Evolutionary conservation across 1,284 basidiomycete genomes (phyloP).

Genomic region (Boletellus deceptivus): DNA sequence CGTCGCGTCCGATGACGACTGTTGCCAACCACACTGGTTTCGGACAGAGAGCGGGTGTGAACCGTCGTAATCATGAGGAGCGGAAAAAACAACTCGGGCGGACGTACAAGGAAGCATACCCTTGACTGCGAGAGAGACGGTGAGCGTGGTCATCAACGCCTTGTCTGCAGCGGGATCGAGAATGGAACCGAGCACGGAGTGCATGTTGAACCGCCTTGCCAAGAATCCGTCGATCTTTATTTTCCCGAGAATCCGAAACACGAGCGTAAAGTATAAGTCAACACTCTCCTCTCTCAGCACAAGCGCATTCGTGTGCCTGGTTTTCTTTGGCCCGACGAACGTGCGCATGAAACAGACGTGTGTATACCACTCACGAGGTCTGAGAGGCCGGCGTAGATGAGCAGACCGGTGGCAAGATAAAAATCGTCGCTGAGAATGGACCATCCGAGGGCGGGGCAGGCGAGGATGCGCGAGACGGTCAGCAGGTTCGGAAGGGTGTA

Average conservation of each 20-base stretch:
- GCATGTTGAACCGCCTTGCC: slow-evolving; percentile 83
- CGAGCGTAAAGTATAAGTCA: no score
- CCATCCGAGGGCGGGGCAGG: slow-evolving; percentile 90
- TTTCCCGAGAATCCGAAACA: neutral
- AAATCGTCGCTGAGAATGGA: slow-evolving; percentile 88
- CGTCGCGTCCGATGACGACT: slow-evolving; percentile 89
- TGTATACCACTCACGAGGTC: slow-evolving; percentile 64
- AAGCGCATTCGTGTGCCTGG: no score
- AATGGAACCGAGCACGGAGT: slow-evolving; percentile 88
- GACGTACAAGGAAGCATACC: slow-evolving; percentile 79
- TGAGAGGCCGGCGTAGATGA: slow-evolving; percentile 87
- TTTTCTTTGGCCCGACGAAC: no score
- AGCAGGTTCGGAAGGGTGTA: slow-evolving; percentile 94
- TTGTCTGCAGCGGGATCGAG: slow-evolving; percentile 98
- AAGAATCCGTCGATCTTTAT: slow-evolving; percentile 85
- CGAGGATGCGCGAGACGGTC: slow-evolving; percentile 81
- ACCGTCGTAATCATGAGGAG: no score
- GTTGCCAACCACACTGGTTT: slow-evolving; percentile 75
- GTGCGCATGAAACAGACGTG: neutral
- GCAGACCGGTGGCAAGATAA: slow-evolving; percentile 72
- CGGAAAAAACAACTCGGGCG: no score
- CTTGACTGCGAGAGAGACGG: slow-evolving; percentile 81
- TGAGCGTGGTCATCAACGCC: slow-evolving; percentile 91
- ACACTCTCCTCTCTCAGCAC: no score
- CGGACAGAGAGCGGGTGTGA: no score